These are phyloP conservation scores for Skeletonema grethae DNA, from an alignment of 108 stramenopile genomes.

Conservation along the genomic window DNA sequence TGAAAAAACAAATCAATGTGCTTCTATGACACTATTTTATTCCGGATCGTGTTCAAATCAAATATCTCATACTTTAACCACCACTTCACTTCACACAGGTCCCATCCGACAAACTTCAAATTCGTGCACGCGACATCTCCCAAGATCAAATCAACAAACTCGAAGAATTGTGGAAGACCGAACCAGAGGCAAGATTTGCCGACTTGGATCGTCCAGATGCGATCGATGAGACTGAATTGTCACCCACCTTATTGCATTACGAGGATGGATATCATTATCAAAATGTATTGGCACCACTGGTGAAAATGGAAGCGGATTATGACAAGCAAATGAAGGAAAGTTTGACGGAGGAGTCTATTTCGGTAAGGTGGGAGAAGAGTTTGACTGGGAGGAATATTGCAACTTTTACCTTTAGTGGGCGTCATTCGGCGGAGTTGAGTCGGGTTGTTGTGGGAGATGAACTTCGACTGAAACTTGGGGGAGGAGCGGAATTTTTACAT, in stretches of 20 bases:
- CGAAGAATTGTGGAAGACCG: constrained; percentile 95
- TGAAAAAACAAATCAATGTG: neutral
- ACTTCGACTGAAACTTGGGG: constrained; percentile 85
- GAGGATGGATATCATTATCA: constrained; percentile 99
- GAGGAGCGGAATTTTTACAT: constrained; percentile 77
- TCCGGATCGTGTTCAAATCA: neutral
- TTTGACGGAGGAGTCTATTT: constrained; percentile 86
- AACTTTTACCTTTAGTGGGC: constrained; percentile 77
- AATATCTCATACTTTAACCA: neutral
- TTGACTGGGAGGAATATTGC: constrained; percentile 87
- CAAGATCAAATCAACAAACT: constrained; percentile 90
- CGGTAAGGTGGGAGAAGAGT: constrained; percentile 92
- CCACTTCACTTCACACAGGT: constrained; percentile 30
- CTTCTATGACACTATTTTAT: neutral
- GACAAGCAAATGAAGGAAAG: constrained; percentile 95
- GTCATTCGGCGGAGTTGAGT: constrained; percentile 71
- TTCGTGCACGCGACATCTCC: constrained; percentile 84
- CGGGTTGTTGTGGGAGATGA: constrained; percentile 95
- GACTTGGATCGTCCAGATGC: constrained; percentile 89
- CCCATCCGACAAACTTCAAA: constrained; percentile 78
- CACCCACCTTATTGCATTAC: constrained; percentile 86
- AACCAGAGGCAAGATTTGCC: constrained; percentile 91
- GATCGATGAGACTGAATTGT: constrained; percentile 84
- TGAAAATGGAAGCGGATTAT: constrained; percentile 98
- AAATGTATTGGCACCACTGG: constrained; percentile 95